A percentile compares a stretch with the other conserved stretches of the same genome.
phyloP scores from a whole-genome alignment of 192 early-diverging fungal species.

The Jimgerdemannia lactiflua region DNA sequence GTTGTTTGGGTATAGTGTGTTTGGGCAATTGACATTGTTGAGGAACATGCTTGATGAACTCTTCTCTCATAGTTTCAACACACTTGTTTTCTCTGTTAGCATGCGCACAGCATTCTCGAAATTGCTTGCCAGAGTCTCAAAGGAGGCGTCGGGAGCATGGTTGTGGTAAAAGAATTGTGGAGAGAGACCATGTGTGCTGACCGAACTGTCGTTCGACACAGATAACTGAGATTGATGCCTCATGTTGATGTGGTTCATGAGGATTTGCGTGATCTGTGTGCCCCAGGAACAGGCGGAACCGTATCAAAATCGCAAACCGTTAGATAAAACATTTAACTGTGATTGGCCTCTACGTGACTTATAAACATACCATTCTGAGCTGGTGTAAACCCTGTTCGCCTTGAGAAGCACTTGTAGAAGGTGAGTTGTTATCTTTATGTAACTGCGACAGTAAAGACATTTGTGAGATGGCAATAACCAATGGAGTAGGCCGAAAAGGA shows the following conservation, averaged over 20 bases:
- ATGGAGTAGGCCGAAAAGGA: constrained; percentile 31
- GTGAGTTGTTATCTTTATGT: not conserved
- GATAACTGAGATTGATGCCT: no score
- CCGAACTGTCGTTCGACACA: not conserved
- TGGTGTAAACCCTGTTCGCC: not conserved
- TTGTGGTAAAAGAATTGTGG: not conserved
- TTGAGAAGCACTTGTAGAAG: not conserved
- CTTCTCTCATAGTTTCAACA: no score
- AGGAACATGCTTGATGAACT: no score
- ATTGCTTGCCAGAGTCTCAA: no score
- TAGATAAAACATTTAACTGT: no score
- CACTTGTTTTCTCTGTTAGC: no score
- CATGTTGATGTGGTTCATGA: not conserved
- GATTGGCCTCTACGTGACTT: not conserved
- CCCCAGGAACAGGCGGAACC: not conserved
- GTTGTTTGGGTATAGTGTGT: no score
- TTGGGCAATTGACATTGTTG: no score
- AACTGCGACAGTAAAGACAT: not conserved
- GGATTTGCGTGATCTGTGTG: not conserved
- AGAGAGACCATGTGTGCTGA: not conserved
- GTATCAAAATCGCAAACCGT: not conserved
- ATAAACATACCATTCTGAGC: not conserved
- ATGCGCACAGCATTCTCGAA: no score
- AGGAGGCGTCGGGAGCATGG: not conserved
- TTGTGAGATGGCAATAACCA: not conserved